Evolutionary conservation across 495 filamentous ascomycete genomes (phyloP).

Genomic region (Podospora sp.): DNA sequence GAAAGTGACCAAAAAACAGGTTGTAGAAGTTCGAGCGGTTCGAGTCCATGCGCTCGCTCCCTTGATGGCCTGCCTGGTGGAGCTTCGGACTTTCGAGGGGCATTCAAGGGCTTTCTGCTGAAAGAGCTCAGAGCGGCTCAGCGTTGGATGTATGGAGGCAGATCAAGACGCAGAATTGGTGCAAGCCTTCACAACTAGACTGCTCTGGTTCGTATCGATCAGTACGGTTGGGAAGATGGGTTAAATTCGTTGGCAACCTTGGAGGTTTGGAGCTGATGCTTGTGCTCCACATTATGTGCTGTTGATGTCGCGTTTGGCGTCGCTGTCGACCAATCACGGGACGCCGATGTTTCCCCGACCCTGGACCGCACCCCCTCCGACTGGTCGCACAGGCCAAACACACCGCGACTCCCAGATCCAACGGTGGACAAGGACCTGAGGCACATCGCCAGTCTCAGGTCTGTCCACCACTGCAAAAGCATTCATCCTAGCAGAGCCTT

Average conservation of each 20-base stretch:
- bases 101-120: not conserved
- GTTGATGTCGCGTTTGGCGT: conserved; percentile 31
- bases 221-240: not conserved
- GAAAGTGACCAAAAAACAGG: not conserved
- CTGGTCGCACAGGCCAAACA: not conserved
- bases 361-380: not conserved
- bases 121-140: not conserved
- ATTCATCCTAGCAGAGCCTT: not conserved
- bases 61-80: too few species aligned
- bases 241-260: conserved; percentile 14
- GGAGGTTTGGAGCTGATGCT: conserved; percentile 20
- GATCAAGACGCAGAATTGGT: not conserved
- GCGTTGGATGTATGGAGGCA: not conserved
- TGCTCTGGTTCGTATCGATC: not conserved
- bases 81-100: not conserved
- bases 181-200: not conserved
- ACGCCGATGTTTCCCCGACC: conserved; percentile 22
- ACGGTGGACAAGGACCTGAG: not conserved
- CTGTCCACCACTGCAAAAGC: not conserved
- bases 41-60: not conserved
- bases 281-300: not conserved
- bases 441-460: conserved; percentile 7
- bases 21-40: conserved; percentile 3
- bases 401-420: not conserved
- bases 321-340: conserved; percentile 24